Evolutionary conservation across 1,139 yeast species (phyloP).

Genomic region (Candida sanyaensis): DNA sequence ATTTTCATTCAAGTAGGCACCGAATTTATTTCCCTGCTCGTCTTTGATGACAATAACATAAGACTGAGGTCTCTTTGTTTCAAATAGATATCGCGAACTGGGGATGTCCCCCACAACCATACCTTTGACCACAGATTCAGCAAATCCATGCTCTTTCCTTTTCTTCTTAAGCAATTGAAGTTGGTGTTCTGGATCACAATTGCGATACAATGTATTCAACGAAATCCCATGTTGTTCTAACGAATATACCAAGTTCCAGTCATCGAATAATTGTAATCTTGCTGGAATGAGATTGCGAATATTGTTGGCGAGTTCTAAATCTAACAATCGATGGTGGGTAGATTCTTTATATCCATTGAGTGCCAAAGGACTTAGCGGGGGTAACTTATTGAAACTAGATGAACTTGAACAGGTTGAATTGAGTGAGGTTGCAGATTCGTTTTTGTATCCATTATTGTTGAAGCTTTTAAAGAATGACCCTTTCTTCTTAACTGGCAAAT

Average conservation of each 20-base stretch:
- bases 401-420: constrained; percentile 6
- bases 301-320: constrained; percentile 66
- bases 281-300: constrained; percentile 74
- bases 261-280: constrained; percentile 70
- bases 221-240: constrained; percentile 93
- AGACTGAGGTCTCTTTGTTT: constrained; percentile 53
- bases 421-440: constrained; percentile 9
- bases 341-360: constrained; percentile 56
- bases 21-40: constrained; percentile 64
- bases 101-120: constrained; percentile 28
- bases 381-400: constrained; percentile 17
- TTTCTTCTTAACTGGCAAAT: constrained; percentile 7
- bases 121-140: constrained; percentile 34
- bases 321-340: constrained; percentile 61
- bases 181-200: constrained; percentile 36
- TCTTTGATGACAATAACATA: constrained; percentile 74
- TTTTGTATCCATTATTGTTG: constrained; percentile 10
- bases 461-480: constrained; percentile 13
- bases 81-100: constrained; percentile 17
- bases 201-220: constrained; percentile 66
- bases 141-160: constrained; percentile 35
- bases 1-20: constrained; percentile 79
- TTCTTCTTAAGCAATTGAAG: constrained; percentile 20
- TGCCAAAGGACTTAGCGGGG: constrained; percentile 35
- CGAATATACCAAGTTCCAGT: constrained; percentile 80